Percentiles rank a stretch among this genome's conserved stretches.
Conservation (phyloP, 208 protist species). For the Acanthamoeba quina region DNA sequence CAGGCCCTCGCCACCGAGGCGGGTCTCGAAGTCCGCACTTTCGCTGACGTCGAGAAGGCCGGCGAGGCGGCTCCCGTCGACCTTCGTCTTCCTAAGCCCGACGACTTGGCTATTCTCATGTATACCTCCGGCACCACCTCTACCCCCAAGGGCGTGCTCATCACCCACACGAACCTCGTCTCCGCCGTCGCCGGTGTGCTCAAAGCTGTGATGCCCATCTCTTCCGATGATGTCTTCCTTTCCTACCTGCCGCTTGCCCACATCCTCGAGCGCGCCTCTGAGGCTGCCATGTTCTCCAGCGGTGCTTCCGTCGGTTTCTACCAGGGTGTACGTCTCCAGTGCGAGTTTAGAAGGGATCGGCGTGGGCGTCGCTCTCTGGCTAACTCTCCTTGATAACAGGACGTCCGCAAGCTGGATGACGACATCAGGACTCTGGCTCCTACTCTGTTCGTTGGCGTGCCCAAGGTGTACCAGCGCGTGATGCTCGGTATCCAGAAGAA, state of each 20-base stretch:
- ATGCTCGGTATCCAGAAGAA: constrained; percentile 63
- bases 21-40: not conserved
- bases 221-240: constrained; percentile 83
- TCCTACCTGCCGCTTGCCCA: constrained; percentile 92
- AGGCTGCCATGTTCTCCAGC: constrained; percentile 58
- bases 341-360: not conserved
- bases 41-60: constrained; percentile 20
- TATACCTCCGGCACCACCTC: constrained; percentile 90
- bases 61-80: constrained; percentile 47
- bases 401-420: constrained; percentile 85
- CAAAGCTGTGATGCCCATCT: constrained; percentile 6
- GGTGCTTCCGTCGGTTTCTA: constrained; percentile 89
- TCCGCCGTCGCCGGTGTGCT: constrained; percentile 77
- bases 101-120: constrained; percentile 79
- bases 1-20: not conserved
- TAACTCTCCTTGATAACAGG: constrained; percentile 41
- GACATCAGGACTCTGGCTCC: constrained; percentile 89
- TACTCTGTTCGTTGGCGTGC: constrained; percentile 89
- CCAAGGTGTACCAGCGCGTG: constrained; percentile 89
- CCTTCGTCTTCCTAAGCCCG: constrained; percentile 71
- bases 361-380: not conserved
- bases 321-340: constrained; percentile 75
- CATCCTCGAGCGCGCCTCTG: constrained; percentile 88
- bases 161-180: constrained; percentile 83
- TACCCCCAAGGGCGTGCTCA: constrained; percentile 86